These are phyloP conservation scores for Trametes sanguinea DNA, from an alignment of 768 basidiomycete species.

Conservation along the genomic window DNA sequence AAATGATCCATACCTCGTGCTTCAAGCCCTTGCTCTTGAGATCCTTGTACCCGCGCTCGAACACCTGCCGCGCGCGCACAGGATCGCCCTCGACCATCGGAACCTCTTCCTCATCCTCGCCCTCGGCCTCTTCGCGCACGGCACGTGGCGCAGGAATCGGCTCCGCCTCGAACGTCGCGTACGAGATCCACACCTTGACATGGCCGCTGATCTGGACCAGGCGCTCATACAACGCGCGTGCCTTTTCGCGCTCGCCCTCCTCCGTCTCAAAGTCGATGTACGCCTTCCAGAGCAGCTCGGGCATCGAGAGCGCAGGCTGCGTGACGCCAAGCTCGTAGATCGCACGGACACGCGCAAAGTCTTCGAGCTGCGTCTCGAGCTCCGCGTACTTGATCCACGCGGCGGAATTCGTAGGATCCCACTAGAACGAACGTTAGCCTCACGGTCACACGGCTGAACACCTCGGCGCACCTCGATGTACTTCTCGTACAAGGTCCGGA, in stretches of 20 bases:
- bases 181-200: constrained; percentile 97
- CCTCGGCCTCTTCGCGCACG: constrained; percentile 70
- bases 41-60: constrained; percentile 86
- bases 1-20: constrained; percentile 66
- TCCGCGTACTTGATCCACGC: constrained; percentile 98
- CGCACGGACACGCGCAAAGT: constrained; percentile 85
- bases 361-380: constrained; percentile 84
- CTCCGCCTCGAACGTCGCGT: constrained; percentile 88
- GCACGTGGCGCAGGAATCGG: constrained; percentile 65
- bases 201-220: constrained; percentile 85
- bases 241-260: constrained; percentile 86
- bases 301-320: constrained; percentile 88
- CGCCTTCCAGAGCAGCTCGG: constrained; percentile 91
- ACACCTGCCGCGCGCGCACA: constrained; percentile 70
- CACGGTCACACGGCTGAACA: not conserved
- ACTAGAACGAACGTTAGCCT: constrained; percentile 41
- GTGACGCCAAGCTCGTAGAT: constrained; percentile 92
- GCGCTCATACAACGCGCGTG: constrained; percentile 86
- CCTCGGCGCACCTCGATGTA: constrained; percentile 60
- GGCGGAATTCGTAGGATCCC: constrained; percentile 85
- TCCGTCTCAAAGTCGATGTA: constrained; percentile 97
- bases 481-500: constrained; percentile 88
- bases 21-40: constrained; percentile 81
- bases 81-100: constrained; percentile 74
- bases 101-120: constrained; percentile 49